A percentile compares a stretch with the other conserved stretches of the same genome.
phyloP scores from a whole-genome alignment of 306 rosid genomes.

The Vigna mungo region DNA sequence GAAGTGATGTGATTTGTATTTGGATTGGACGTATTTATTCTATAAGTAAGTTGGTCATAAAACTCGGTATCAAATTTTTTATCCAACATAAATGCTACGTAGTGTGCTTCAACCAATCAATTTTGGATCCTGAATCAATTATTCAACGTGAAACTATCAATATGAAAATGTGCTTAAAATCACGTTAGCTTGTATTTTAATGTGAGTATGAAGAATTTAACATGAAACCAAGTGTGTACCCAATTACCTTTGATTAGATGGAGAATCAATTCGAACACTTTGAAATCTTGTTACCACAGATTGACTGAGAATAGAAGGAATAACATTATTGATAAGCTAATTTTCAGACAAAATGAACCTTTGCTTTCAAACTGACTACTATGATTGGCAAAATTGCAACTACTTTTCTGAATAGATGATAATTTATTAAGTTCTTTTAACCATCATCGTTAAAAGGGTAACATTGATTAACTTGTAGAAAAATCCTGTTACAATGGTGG shows the following conservation, averaged over 20 bases:
- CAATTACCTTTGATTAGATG: not conserved
- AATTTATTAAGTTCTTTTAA: not conserved
- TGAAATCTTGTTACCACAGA: not conserved
- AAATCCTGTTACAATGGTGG: not conserved
- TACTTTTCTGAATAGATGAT: not conserved
- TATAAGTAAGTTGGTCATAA: no score
- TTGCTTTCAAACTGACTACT: not conserved
- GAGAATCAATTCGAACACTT: slow-evolving; percentile 20
- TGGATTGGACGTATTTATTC: no score
- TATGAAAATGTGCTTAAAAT: no score
- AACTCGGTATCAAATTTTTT: not conserved
- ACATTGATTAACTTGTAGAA: not conserved
- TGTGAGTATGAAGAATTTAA: no score
- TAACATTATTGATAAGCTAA: no score
- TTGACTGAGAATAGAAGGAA: not conserved
- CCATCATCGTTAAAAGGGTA: slow-evolving; percentile 13
- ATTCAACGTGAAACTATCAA: no score
- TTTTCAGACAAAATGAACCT: not conserved
- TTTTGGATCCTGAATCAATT: no score
- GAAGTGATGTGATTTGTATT: not conserved
- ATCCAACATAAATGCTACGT: no score
- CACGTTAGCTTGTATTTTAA: no score
- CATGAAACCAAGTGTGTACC: no score
- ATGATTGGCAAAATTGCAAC: not conserved
- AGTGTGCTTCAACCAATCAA: no score